These are phyloP conservation scores for Phlebiopsis flavidoalba DNA, from an alignment of 768 basidiomycete genomes.

Conservation along the genomic window DNA sequence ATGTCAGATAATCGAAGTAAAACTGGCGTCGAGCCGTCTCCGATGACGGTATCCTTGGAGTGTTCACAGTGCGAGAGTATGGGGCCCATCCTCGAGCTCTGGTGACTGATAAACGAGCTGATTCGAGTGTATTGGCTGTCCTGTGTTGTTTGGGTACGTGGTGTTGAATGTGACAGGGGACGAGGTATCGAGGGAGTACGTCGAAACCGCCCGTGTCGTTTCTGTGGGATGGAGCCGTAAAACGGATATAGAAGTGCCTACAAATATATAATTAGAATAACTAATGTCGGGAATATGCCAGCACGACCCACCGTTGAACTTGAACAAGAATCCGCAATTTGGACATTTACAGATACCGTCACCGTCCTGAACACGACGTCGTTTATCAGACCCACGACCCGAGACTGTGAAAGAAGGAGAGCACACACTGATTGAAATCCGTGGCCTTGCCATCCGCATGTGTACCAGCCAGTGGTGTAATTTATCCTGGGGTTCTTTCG, in stretches of 20 bases:
- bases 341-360: background rate
- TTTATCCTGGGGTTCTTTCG: background rate
- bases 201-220: background rate
- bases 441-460: background rate
- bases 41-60: background rate
- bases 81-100: background rate
- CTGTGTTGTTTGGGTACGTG: background rate
- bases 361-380: background rate
- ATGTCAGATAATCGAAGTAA: background rate
- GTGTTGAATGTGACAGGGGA: background rate
- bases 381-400: background rate
- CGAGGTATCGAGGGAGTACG: background rate
- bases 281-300: background rate
- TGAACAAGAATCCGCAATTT: background rate
- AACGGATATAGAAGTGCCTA: background rate
- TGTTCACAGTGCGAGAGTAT: background rate
- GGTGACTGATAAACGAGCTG: background rate
- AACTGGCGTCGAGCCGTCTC: background rate
- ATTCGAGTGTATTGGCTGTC: background rate
- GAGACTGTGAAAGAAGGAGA: no score
- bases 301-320: background rate
- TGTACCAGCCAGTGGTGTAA: background rate
- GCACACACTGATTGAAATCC: background rate
- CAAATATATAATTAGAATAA: background rate
- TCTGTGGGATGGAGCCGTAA: background rate